Percentiles rank a stretch among this genome's conserved stretches.
Conservation (phyloP, 345 rosid genomes). For the Citrus sinensis region DNA sequence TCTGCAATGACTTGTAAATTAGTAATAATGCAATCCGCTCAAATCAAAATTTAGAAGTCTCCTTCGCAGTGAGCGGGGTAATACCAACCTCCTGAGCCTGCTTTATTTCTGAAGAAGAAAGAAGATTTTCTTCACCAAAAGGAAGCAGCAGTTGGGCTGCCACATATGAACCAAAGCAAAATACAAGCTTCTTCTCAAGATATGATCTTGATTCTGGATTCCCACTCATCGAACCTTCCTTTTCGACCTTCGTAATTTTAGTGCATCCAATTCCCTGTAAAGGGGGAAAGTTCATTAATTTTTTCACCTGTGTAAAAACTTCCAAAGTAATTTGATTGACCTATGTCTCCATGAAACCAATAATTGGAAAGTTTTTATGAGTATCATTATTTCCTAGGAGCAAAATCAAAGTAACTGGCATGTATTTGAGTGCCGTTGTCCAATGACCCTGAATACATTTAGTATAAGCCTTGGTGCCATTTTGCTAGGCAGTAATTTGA, state of each 20-base stretch:
- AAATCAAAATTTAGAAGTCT: not conserved
- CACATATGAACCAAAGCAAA: slow-evolving; percentile 85
- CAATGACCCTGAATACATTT: not conserved
- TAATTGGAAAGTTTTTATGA: not conserved
- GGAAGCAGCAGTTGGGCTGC: slow-evolving; percentile 90
- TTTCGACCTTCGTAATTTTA: slow-evolving; percentile 69
- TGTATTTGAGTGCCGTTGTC: not conserved
- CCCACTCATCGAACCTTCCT: slow-evolving; percentile 61
- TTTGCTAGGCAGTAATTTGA: not conserved
- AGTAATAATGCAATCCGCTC: slow-evolving; percentile 12
- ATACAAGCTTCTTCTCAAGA: slow-evolving; percentile 94
- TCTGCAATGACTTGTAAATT: slow-evolving; percentile 44
- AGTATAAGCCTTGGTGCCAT: not conserved
- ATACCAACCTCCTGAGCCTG: slow-evolving; percentile 83
- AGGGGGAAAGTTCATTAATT: not conserved
- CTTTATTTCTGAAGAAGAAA: slow-evolving; percentile 71
- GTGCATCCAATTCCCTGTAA: slow-evolving; percentile 89
- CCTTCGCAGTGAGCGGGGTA: slow-evolving; percentile 6
- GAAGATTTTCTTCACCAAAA: slow-evolving; percentile 76
- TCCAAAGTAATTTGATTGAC: not conserved
- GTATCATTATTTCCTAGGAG: not conserved
- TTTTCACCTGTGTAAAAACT: slow-evolving; percentile 1
- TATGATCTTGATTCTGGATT: slow-evolving; percentile 83
- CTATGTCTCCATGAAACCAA: not conserved
- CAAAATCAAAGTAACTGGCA: not conserved